These are phyloP conservation scores for Coemansia sp. DNA, from an alignment of 192 early-diverging fungal genomes.

Conservation along the genomic window DNA sequence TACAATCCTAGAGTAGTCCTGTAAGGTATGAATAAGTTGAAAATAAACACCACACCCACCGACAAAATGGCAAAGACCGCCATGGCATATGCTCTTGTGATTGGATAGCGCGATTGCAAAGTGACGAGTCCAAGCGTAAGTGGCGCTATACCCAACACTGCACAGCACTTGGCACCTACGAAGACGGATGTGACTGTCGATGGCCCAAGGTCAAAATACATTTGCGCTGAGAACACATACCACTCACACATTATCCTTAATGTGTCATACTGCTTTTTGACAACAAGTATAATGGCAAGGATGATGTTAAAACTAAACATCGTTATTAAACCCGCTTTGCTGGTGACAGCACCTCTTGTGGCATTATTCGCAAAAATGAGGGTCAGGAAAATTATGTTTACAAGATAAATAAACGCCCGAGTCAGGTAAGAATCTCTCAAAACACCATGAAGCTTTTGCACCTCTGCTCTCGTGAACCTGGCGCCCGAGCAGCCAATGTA, in stretches of 20 bases:
- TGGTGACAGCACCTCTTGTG: not conserved
- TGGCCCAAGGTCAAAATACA: not conserved
- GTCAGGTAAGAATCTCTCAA: not conserved
- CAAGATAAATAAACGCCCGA: not conserved
- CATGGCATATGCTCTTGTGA: not conserved
- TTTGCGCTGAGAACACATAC: not conserved
- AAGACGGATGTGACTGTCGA: not conserved
- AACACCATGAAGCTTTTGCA: not conserved
- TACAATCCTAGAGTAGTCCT: not conserved
- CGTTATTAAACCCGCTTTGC: not conserved
- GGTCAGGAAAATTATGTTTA: not conserved
- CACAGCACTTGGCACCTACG: not conserved
- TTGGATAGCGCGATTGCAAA: not conserved
- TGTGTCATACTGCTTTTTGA: not conserved
- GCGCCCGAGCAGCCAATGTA: not conserved
- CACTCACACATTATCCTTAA: not conserved
- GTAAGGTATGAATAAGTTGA: not conserved
- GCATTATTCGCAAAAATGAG: not conserved
- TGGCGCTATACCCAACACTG: not conserved
- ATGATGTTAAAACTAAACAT: not conserved
- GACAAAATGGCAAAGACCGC: not conserved
- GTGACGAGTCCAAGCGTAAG: not conserved
- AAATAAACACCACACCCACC: not conserved
- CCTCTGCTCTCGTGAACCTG: not conserved
- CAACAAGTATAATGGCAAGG: not conserved